Base-by-base conservation (phyloP, 108 stramenopile genomes). In the Cafeteria roenbergensis region DNA sequence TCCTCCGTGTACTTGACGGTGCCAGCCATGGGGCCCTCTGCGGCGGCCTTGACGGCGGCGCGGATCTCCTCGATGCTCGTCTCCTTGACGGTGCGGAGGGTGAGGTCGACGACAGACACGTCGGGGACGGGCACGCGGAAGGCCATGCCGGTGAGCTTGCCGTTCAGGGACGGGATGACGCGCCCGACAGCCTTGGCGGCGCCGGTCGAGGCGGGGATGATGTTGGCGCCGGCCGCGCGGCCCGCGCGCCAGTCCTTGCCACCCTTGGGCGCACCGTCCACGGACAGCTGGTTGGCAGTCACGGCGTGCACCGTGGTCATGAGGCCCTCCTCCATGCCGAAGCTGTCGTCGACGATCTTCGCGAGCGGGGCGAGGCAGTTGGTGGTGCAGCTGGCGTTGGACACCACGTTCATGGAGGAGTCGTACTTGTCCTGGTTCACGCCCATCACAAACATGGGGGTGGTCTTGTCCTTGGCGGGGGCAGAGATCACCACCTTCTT, bases 221-320 rank as follows among this genome's bases (percentile, higher is more conserved):
- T 92, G 86, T 96, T 96, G 85, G 86, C 89, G 79, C 90, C 91
- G 27, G 89, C 95, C 50, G 90, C 91, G 69, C 95, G 90, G 62
- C 95, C 95, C 34, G 91, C 95, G 34, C 95, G 86, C 93, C 93
- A 96, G 82, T 96, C 95, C 90, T 94, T 96, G 52, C 52, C 52
- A 3, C 52, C 52, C 76, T 90, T 86, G 76, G 87, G 86, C 24
- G 95, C 91, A 50, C 90, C 90, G 79, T 96, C 95, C 51, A 96
- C 95, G 31, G 93, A 92, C 72, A 90, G 90, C 73, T 96, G 95
- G 53, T 92, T 93, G 62, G 95, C 95, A 48, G 95, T 97, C n/a
- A 94, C 91, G 62, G 93, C 90, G 73, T 97, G 95, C 67, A 97
- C 90, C 32, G 95, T 97, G 75, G 93, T 94, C 95, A 97, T 97